Evolutionary conservation across 768 basidiomycete species (phyloP), one percentile per base, ranked within the genome.

Genomic region (Coprinellus micaceus): DNA sequence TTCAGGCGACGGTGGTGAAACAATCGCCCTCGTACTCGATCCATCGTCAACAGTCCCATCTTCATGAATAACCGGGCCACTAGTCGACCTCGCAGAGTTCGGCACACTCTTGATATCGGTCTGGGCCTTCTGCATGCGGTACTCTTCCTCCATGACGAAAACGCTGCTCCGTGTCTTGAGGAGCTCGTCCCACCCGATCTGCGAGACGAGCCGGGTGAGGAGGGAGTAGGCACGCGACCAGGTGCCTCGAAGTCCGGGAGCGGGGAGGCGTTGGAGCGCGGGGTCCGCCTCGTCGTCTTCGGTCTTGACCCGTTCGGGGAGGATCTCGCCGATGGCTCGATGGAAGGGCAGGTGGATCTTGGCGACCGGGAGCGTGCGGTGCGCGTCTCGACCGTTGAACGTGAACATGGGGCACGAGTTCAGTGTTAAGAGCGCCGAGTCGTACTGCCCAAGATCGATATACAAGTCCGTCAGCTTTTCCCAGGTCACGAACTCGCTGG

Each of bases 391-490:
- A 43, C 97, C 96, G 66, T 97, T 97, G 74, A 91, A 98, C 7
- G 97, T 98, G 74, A 99, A 99, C 97, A 99, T 98, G 2, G 96
- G 95, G 74, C 97, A 98, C n/a, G 95, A 98, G 67, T 98, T 98
- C 48, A 98, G 83, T 1, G 96, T 97, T 40, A 98, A 77, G 13
- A 98, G 76, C 0, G 94, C 94, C 53, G 89, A 87, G 65, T 97
- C 92, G 67, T 81, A 98, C 67, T 93, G 85, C 25, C 86, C 85
- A 44, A 90, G 74, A 58, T 98, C 95, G 46, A 98, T 94, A 67
- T 96, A 97, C 52, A 96, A 74, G 61, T 98, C 92, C 0, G 96
- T 95, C 63, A 98, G 74, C 73, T 97, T 98, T 66, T 98, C 94
- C 95, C 97, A 99, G 0, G 96, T 98, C 19, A 97, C 91, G 61